Conservation (phyloP, 768 basidiomycete genomes). For the Suillus brevipes region DNA sequence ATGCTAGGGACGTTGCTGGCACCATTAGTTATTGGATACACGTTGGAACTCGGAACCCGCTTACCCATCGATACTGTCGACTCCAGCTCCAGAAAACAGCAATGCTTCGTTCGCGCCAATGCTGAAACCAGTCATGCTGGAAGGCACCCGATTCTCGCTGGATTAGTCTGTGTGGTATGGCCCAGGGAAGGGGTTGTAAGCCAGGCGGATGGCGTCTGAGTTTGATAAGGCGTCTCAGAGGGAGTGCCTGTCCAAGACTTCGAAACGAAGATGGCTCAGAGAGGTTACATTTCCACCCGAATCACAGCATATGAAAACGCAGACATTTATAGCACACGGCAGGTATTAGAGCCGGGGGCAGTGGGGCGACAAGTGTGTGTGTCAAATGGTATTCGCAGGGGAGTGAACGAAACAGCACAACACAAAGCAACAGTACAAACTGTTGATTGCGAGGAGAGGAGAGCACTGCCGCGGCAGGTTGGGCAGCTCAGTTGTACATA, state of each 20-base stretch:
- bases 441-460: too few species aligned
- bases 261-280: too few species aligned
- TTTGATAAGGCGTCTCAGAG: slow-evolving; percentile 65
- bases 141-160: slow-evolving; percentile 46
- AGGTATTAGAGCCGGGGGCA: too few species aligned
- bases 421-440: too few species aligned
- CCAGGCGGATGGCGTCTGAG: slow-evolving; percentile 56
- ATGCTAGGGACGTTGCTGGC: slow-evolving; percentile 17
- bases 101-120: slow-evolving; percentile 44
- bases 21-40: slow-evolving; percentile 7
- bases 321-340: too few species aligned
- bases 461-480: too few species aligned
- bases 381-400: too few species aligned
- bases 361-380: too few species aligned
- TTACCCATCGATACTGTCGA: slow-evolving; percentile 49
- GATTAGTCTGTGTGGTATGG: slow-evolving; percentile 77
- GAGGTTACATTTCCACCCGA: too few species aligned
- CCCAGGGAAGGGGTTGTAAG: slow-evolving; percentile 60
- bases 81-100: slow-evolving; percentile 51
- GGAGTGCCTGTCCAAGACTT: slow-evolving; percentile 70
- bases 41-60: slow-evolving; percentile 8
- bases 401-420: too few species aligned
- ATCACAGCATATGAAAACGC: too few species aligned
- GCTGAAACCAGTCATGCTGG: slow-evolving; percentile 10
- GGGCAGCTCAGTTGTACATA: too few species aligned